Percentiles rank a stretch among this genome's conserved stretches.
Conservation (phyloP, 2,329 filamentous ascomycete species). For the Elsinoe arachidis region DNA sequence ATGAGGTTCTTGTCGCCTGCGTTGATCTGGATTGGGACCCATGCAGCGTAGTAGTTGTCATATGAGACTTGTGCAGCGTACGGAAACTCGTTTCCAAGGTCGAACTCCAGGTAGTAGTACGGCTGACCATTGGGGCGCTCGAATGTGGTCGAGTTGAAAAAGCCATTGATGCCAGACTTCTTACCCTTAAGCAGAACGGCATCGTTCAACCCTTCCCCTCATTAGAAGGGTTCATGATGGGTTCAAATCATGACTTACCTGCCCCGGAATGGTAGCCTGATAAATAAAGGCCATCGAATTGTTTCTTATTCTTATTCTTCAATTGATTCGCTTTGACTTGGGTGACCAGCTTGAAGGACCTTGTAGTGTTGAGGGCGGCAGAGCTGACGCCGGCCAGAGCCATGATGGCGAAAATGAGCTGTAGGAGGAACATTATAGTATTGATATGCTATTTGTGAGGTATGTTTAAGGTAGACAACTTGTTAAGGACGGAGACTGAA, state of each 20-base stretch:
- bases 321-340: conserved; percentile 20
- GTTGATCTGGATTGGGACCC: conserved; percentile 27
- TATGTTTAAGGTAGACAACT: too few relatives aligned
- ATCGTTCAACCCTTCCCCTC: conserved; percentile 22
- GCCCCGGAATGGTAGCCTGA: conserved; percentile 17
- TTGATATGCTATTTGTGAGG: not conserved
- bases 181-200: conserved; percentile 20
- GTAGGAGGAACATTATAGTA: not conserved
- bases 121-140: conserved; percentile 18
- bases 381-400: conserved; percentile 17
- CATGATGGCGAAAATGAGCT: conserved; percentile 14
- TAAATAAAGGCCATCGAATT: conserved; percentile 25
- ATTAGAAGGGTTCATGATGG: not conserved
- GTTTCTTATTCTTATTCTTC: conserved; percentile 18
- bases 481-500: too few relatives aligned
- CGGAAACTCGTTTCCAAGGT: conserved; percentile 24
- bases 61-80: conserved; percentile 18
- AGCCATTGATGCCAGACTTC: conserved; percentile 18
- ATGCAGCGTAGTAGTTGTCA: conserved; percentile 23
- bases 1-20: conserved; percentile 19
- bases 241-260: not conserved
- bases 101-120: conserved; percentile 24
- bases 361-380: conserved; percentile 22
- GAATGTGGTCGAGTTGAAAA: conserved; percentile 22
- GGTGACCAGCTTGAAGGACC: conserved; percentile 24